Conservation (phyloP, 2,329 filamentous ascomycete species). For the Colletotrichum gigasporum region DNA sequence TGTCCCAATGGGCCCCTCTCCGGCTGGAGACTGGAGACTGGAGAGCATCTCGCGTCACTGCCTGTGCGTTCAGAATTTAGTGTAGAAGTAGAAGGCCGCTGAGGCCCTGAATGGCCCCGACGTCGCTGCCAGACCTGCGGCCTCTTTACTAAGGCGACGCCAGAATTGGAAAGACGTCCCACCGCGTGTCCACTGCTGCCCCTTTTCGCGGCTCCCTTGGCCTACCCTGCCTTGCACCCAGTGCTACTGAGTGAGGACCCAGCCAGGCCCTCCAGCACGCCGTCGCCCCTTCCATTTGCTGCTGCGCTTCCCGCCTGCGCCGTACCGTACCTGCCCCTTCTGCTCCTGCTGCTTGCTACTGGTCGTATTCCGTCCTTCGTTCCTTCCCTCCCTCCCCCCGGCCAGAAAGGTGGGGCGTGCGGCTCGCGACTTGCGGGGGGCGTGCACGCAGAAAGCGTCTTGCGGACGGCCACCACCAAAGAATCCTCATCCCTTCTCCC, state of each 20-base stretch:
- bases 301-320: no score
- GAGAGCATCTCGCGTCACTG: not conserved
- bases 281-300: not conserved
- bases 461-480: conserved; percentile 12
- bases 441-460: conserved; percentile 5
- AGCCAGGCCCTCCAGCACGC: not conserved
- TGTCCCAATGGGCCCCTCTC: not conserved
- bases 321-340: not conserved
- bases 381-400: not conserved
- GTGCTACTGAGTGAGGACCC: no score
- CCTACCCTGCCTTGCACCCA: not conserved
- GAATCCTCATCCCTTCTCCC: conserved; percentile 30
- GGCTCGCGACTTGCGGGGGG: conserved; percentile 14
- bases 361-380: not conserved
- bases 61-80: not conserved
- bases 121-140: not conserved
- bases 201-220: conserved; percentile 12
- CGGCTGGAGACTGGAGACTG: not conserved
- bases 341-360: not conserved
- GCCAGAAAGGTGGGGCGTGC: conserved; percentile 10
- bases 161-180: conserved; percentile 18
- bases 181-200: conserved; percentile 8
- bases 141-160: not conserved
- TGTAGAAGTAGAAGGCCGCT: no score
- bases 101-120: not conserved